phyloP scores from a whole-genome alignment of 75 land plant genomes.

The Pinus tabuliformis region DNA sequence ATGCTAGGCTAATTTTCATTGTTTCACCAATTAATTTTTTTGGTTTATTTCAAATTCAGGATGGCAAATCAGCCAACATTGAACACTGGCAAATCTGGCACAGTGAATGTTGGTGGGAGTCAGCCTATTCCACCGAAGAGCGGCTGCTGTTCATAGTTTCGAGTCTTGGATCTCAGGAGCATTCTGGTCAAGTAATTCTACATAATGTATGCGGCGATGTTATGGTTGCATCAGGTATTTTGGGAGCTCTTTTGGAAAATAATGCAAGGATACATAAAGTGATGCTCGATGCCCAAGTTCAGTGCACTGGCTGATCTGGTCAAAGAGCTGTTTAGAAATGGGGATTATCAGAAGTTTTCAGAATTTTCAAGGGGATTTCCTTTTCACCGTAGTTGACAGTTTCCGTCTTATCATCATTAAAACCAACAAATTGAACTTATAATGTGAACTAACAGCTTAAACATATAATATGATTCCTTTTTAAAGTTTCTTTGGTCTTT shows the following conservation, averaged over 20 bases:
- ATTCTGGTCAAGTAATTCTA: background rate
- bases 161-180: background rate
- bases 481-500: background rate
- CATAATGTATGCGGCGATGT: background rate
- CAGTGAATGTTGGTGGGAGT: conserved; percentile 27
- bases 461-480: background rate
- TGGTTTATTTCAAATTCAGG: conserved; percentile 14
- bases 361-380: background rate
- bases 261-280: background rate
- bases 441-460: background rate
- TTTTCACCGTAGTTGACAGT: background rate
- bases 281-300: background rate
- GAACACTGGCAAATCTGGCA: conserved; percentile 36
- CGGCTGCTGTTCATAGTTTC: conserved; percentile 26
- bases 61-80: conserved; percentile 49
- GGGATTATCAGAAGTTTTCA: background rate
- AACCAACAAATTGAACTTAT: background rate
- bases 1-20: background rate
- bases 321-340: background rate
- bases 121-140: conserved; percentile 33
- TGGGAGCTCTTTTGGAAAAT: conserved; percentile 3
- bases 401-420: background rate
- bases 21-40: background rate
- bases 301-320: background rate
- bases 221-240: conserved; percentile 5